Evolutionary conservation across 1,284 basidiomycete genomes (phyloP).

Genomic region (Coniferiporia sulphurascens): DNA sequence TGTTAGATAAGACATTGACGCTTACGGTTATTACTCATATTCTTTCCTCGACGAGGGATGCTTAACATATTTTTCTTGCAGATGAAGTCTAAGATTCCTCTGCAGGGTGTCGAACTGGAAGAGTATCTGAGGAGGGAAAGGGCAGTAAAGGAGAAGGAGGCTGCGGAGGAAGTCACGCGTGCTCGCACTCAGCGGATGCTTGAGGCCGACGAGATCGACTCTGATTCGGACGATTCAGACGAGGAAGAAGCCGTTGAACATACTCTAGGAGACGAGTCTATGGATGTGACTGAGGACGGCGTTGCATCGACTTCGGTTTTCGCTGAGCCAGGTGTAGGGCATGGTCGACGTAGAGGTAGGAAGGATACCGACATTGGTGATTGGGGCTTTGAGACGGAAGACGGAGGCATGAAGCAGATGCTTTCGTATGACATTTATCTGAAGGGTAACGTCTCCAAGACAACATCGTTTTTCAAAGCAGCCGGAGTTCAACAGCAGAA

Average conservation of each 20-base stretch:
- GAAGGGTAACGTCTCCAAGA: conserved; percentile 85
- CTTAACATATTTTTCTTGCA: conserved; percentile 27
- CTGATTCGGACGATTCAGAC: conserved; percentile 43
- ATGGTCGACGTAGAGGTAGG: conserved; percentile 18
- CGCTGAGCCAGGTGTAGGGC: conserved; percentile 24
- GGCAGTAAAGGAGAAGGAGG: conserved; percentile 78
- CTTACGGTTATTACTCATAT: conserved; percentile 50
- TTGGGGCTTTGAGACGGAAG: conserved; percentile 70
- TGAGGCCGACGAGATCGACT: conserved; percentile 81
- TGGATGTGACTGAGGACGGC: conserved; percentile 38
- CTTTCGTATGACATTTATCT: conserved; percentile 95
- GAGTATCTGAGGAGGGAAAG: conserved; percentile 76
- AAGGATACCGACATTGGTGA: conserved; percentile 48
- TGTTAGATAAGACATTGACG: conserved; percentile 65
- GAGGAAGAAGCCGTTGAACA: conserved; percentile 70
- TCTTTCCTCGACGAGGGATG: neutral
- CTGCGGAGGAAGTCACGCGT: conserved; percentile 80
- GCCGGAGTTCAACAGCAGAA: conserved; percentile 65
- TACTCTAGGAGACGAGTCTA: conserved; percentile 47
- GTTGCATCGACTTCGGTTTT: conserved; percentile 8
- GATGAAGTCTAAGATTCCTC: conserved; percentile 86
- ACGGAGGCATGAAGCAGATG: conserved; percentile 64
- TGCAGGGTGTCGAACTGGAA: conserved; percentile 84
- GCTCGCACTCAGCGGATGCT: conserved; percentile 84
- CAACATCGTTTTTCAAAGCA: conserved; percentile 81